Evolutionary conservation across 2,329 filamentous ascomycete genomes (phyloP).

Genomic region (Neofusicoccum umdonicola): DNA sequence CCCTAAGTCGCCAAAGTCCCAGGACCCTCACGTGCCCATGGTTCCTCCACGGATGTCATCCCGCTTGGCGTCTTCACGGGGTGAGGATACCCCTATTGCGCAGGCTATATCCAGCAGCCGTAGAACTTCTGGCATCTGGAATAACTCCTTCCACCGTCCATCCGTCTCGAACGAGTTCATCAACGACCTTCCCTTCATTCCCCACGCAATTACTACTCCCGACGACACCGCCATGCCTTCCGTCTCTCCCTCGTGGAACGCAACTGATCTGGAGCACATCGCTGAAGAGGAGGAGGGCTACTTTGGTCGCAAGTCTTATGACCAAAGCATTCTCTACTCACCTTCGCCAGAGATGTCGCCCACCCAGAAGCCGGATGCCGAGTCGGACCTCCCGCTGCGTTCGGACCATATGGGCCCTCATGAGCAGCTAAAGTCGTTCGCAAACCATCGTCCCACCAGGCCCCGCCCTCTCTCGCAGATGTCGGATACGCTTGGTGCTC

Average conservation of each 20-base stretch:
- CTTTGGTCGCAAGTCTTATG: slow-evolving; percentile 26
- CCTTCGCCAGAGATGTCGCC: slow-evolving; percentile 18
- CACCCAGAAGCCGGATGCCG: slow-evolving; percentile 9
- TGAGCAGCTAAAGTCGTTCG: slow-evolving; percentile 16
- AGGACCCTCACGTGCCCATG: slow-evolving; percentile 2
- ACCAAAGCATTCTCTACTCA: slow-evolving; percentile 24
- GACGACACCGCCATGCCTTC: slow-evolving; percentile 40
- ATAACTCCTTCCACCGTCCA: slow-evolving; percentile 21
- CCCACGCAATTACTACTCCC: slow-evolving; percentile 44
- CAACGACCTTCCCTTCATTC: slow-evolving; percentile 29
- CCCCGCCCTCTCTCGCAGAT: slow-evolving; percentile 37
- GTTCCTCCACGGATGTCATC: slow-evolving; percentile 33
- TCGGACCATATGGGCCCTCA: slow-evolving; percentile 11
- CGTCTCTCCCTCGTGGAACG: slow-evolving; percentile 41
- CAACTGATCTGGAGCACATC: slow-evolving; percentile 35
- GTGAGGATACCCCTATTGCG: slow-evolving; percentile 9
- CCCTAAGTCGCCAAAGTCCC: slow-evolving; percentile 1
- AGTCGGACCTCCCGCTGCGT: slow-evolving; percentile 11
- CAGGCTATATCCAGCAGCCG: slow-evolving; percentile 10
- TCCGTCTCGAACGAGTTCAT: slow-evolving; percentile 23
- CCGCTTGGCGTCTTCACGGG: slow-evolving; percentile 22
- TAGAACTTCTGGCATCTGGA: slow-evolving; percentile 35
- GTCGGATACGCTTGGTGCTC: slow-evolving; percentile 47
- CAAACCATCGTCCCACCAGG: slow-evolving; percentile 3
- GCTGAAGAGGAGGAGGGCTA: slow-evolving; percentile 29